phyloP scores from a whole-genome alignment of 2,329 filamentous ascomycete genomes.

The Calcarisporium arbuscula region DNA sequence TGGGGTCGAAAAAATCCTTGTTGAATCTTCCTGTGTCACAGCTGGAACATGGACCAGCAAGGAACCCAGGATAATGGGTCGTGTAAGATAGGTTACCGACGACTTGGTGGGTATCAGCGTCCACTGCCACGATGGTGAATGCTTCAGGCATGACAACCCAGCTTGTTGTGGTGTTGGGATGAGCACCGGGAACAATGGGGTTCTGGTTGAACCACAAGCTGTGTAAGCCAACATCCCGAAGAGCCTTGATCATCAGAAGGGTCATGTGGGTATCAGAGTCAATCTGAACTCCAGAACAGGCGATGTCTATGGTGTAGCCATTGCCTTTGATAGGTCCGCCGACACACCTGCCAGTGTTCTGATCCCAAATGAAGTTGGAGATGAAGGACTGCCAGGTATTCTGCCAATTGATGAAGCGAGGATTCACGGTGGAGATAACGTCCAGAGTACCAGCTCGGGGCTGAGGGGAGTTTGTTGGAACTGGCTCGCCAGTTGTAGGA shows the following conservation, averaged over 20 bases:
- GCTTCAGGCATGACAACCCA: slow-evolving; percentile 35
- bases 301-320: slow-evolving; percentile 30
- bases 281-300: slow-evolving; percentile 29
- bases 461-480: slow-evolving; percentile 22
- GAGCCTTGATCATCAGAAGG: slow-evolving; percentile 31
- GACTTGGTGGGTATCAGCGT: slow-evolving; percentile 23
- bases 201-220: slow-evolving; percentile 35
- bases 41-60: slow-evolving; percentile 27
- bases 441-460: slow-evolving; percentile 23
- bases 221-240: slow-evolving; percentile 29
- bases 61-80: slow-evolving; percentile 30
- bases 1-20: slow-evolving; percentile 28
- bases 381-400: slow-evolving; percentile 32
- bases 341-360: slow-evolving; percentile 27
- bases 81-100: slow-evolving; percentile 30
- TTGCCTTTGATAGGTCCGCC: slow-evolving; percentile 24
- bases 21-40: slow-evolving; percentile 30
- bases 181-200: slow-evolving; percentile 26
- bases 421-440: slow-evolving; percentile 26
- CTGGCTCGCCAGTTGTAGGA: slow-evolving; percentile 19
- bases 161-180: slow-evolving; percentile 20
- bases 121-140: slow-evolving; percentile 27
- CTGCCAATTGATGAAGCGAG: slow-evolving; percentile 34
- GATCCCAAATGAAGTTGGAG: slow-evolving; percentile 34
- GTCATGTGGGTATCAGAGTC: slow-evolving; percentile 34